phyloP scores from a whole-genome alignment of 169 alveolate species.

The Eimeria falciformis region DNA sequence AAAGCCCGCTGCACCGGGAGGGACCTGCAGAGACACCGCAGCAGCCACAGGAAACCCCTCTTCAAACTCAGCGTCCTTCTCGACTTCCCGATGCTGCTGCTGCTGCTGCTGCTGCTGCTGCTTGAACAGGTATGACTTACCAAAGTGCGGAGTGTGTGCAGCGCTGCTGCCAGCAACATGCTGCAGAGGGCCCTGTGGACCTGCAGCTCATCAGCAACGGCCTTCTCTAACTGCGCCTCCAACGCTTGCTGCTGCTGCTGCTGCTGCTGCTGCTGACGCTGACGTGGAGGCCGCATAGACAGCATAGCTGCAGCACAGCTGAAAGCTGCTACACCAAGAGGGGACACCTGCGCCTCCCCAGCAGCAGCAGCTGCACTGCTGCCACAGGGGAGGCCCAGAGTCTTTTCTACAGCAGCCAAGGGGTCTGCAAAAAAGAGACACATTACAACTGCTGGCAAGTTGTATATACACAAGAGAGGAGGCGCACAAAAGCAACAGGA shows the following conservation, averaged over 20 bases:
- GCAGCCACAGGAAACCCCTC: background rate
- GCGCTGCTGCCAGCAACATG: background rate
- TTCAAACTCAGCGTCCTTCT: background rate
- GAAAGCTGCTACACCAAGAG: background rate
- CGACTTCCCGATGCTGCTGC: background rate
- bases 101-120: background rate
- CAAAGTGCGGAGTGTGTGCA: background rate
- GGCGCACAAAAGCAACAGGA: background rate
- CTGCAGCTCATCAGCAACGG: background rate
- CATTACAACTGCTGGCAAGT: background rate
- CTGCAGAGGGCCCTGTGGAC: slow-evolving; percentile 9
- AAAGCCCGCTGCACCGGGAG: background rate
- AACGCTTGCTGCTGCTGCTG: background rate
- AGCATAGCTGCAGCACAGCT: slow-evolving; percentile 14
- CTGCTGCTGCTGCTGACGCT: background rate
- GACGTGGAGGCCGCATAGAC: background rate
- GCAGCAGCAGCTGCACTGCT: slow-evolving; percentile 6
- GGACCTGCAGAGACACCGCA: background rate
- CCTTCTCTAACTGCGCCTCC: background rate
- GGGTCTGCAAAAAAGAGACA: background rate
- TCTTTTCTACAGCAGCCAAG: slow-evolving; percentile 7
- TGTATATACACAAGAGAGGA: background rate
- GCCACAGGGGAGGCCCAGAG: background rate
- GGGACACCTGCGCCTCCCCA: background rate
- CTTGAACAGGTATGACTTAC: background rate